Evolutionary conservation across 495 filamentous ascomycete genomes (phyloP).

Genomic region (Penicillium diatomitis): DNA sequence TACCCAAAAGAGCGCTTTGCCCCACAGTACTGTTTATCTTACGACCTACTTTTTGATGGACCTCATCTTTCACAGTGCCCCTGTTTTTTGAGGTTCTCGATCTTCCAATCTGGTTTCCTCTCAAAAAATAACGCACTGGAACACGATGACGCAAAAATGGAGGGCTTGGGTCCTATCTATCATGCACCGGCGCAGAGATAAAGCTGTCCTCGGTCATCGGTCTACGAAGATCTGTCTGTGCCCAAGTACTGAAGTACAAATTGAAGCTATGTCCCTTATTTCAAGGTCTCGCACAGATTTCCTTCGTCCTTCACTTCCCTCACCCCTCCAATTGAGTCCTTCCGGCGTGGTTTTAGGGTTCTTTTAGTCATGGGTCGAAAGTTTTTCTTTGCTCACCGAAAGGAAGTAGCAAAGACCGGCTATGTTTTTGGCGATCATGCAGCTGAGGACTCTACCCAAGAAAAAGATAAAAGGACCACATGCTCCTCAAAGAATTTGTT

Average conservation of each 20-base stretch:
- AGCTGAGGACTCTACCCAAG: slow-evolving; percentile 5
- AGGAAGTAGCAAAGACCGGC: slow-evolving; percentile 5
- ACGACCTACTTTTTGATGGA: background rate
- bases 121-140: background rate
- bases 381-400: slow-evolving; percentile 6
- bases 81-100: background rate
- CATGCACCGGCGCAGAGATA: slow-evolving; percentile 3
- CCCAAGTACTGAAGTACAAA: slow-evolving; percentile 2
- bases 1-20: background rate
- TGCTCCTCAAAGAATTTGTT: slow-evolving; percentile 12
- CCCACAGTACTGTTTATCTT: background rate
- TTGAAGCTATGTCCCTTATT: slow-evolving; percentile 2
- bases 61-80: background rate
- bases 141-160: background rate
- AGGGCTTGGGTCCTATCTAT: background rate
- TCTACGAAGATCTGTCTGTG: background rate
- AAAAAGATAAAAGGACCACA: slow-evolving; percentile 10
- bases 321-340: slow-evolving; percentile 2
- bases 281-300: background rate
- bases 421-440: slow-evolving; percentile 14
- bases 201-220: background rate
- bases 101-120: background rate
- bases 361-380: slow-evolving; percentile 6
- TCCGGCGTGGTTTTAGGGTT: slow-evolving; percentile 40
- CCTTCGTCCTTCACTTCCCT: slow-evolving; percentile 54